Evolutionary conservation across 1,284 basidiomycete genomes (phyloP), one percentile per base, ranked within the genome.

Genomic region (Mycocalia duriaeana): DNA sequence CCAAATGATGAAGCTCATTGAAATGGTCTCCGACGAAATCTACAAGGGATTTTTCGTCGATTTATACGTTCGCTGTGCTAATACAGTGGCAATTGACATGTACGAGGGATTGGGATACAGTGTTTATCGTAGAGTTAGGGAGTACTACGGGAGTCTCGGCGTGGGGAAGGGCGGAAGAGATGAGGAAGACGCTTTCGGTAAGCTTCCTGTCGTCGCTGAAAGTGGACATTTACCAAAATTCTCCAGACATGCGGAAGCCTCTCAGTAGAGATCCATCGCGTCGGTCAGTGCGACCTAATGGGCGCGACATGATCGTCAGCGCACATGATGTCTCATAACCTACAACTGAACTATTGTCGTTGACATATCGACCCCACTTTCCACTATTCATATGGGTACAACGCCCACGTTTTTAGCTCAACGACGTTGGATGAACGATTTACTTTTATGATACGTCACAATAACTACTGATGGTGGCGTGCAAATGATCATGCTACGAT

Each of bases 141-240:
- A 90, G 57, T 95, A 95, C 65, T 95, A 95, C 66, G 85, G 85
- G 11, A 84, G 75, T 48, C 68, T 91, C 9, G 85, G 85, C 2
- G 61, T 79, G 38, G 72, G 86, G 8, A 79, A 79, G 52, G 82
- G 79, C 7, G 77, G 78, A 18, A 71, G 77, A 57, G 88, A 91
- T 48, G 91, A 94, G 60, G 90, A 92, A 59, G 91, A 95, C 63
- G 93, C 89, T 13, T 94, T 86, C 65, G 92, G 91, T 92, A 65
- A 56, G 88, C 78, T 47, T 16, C 40, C 11, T 37, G n/a, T 38
- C 35, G 34, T 44, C 28, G 20, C 19, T 20, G 35, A 4, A 42
- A 39, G 31, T n/a, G 2, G 13, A 16, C 28, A 3, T 42, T 5
- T 9, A 9, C 25, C 23, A 20, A 51, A n/a, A 47, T 25, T 44